A percentile compares a stretch with the other conserved stretches of the same genome.
Conservation (phyloP, 495 filamentous ascomycete genomes). For the Chaetomium cochliodes region DNA sequence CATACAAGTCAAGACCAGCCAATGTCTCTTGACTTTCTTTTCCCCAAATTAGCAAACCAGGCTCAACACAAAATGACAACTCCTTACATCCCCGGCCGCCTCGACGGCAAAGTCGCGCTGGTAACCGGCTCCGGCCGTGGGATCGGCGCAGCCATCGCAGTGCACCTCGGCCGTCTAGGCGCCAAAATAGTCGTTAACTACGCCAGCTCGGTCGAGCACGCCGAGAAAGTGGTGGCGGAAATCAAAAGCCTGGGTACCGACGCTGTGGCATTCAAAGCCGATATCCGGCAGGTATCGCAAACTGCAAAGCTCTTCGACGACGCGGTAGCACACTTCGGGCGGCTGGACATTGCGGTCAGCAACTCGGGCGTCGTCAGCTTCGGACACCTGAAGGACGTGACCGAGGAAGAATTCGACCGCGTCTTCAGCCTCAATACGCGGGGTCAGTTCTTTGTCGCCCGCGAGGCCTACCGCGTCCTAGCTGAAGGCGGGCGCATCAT, state of each 20-base stretch:
- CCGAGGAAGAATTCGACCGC: slow-evolving; percentile 6
- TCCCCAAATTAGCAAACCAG: neutral
- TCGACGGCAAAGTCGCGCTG: slow-evolving; percentile 1
- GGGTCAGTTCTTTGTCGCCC: slow-evolving; percentile 5
- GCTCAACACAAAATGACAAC: neutral
- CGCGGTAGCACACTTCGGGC: neutral
- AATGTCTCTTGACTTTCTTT: neutral
- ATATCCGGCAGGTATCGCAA: neutral
- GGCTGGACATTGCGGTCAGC: neutral
- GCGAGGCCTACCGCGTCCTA: neutral
- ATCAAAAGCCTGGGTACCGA: neutral
- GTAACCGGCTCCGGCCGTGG: neutral
- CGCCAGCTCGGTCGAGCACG: neutral
- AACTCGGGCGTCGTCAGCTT: slow-evolving; percentile 1
- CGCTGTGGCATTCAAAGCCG: neutral
- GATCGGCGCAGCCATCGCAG: neutral
- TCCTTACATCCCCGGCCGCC: neutral
- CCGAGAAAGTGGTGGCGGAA: neutral
- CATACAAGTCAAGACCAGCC: neutral
- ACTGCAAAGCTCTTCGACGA: neutral
- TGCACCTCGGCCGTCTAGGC: neutral
- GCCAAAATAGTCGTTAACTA: slow-evolving; percentile 1
- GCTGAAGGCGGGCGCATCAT: neutral
- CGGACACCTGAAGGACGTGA: neutral
- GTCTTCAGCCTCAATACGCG: neutral